Conservation (phyloP, 371 early-diverging fungal genomes). For the Conidiobolus incongruus region DNA sequence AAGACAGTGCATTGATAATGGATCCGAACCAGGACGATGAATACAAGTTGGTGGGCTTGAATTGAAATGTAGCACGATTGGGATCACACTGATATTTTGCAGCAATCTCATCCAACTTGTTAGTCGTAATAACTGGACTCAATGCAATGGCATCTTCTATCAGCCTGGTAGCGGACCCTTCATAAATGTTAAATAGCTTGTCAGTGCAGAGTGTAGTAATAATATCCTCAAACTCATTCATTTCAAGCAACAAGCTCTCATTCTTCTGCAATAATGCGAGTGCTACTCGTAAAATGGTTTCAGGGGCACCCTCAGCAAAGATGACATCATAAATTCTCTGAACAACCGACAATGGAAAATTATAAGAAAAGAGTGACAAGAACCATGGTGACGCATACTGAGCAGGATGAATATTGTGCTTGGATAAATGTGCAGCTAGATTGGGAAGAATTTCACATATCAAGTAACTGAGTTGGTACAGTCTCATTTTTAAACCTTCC, state of each 20-base stretch:
- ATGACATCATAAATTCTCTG: conserved; percentile 77
- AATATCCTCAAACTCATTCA: not conserved
- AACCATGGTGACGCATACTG: conserved; percentile 93
- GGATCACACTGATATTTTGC: not conserved
- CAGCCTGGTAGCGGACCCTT: conserved; percentile 1
- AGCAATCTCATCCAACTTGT: not conserved
- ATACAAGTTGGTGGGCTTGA: not conserved
- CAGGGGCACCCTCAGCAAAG: conserved; percentile 55
- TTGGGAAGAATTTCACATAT: conserved; percentile 28
- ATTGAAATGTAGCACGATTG: not conserved
- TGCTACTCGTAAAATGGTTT: conserved; percentile 69
- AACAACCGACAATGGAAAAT: conserved; percentile 71
- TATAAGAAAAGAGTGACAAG: conserved; percentile 83
- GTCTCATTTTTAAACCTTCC: conserved; percentile 6
- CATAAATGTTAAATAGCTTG: not conserved
- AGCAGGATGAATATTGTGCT: conserved; percentile 25
- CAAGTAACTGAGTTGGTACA: conserved; percentile 34
- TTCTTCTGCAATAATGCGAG: conserved; percentile 30
- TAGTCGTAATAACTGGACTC: not conserved
- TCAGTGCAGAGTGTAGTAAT: not conserved
- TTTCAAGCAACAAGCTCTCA: not conserved
- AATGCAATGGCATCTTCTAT: not conserved
- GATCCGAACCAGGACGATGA: not conserved
- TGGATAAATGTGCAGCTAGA: not conserved
- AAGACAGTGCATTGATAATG: not conserved